Evolutionary conservation across 2,329 filamentous ascomycete genomes (phyloP).

Genomic region (Clarireedia hainanense): DNA sequence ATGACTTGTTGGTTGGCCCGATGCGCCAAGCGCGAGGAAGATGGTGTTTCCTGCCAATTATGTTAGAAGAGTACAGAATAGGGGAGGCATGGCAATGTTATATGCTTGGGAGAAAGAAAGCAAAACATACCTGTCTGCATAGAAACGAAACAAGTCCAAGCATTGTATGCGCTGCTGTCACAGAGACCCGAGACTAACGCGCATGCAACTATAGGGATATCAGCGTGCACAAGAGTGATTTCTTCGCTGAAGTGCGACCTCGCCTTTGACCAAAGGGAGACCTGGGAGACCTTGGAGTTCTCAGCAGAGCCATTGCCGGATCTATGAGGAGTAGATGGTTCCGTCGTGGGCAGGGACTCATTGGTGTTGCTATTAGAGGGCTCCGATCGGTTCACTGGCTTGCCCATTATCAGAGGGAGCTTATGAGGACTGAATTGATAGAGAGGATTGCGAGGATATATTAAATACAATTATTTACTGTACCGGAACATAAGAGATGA

Average conservation of each 20-base stretch:
- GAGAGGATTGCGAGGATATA: no score
- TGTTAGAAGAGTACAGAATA: background rate
- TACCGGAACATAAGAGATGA: background rate
- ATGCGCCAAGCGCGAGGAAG: conserved; percentile 52
- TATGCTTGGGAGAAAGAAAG: background rate
- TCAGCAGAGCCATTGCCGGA: conserved; percentile 9
- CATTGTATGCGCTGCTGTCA: conserved; percentile 40
- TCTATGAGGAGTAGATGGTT: conserved; percentile 6
- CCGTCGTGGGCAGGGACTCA: conserved; percentile 1
- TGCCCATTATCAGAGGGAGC: background rate
- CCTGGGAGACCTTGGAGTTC: conserved; percentile 8
- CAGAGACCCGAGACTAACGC: conserved; percentile 40
- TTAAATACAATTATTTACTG: background rate
- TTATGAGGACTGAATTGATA: background rate
- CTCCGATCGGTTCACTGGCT: background rate
- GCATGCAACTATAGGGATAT: conserved; percentile 34
- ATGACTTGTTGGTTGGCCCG: conserved; percentile 41
- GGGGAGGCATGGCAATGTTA: background rate
- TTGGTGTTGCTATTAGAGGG: background rate
- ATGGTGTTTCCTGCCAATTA: conserved; percentile 46
- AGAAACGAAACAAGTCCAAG: conserved; percentile 41
- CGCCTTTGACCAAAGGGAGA: background rate
- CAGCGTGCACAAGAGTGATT: conserved; percentile 26
- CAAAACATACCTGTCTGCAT: conserved; percentile 41
- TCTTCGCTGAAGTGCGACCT: conserved; percentile 22